Conservation (phyloP, 2,329 filamentous ascomycete genomes). For the Shiraia bambusicola region DNA sequence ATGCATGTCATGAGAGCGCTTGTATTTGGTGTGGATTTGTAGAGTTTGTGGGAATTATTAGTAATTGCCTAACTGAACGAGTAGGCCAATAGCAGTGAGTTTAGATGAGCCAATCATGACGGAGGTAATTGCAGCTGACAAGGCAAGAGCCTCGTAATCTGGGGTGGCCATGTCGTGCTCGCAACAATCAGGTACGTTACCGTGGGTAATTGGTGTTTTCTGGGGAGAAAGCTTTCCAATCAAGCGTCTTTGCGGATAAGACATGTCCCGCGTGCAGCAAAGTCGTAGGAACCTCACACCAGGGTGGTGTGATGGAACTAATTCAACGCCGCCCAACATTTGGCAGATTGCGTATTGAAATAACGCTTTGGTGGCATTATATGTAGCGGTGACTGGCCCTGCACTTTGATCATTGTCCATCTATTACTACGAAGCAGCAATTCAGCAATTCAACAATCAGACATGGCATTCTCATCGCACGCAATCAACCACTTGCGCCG, state of each 20-base stretch:
- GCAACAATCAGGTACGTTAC: background rate
- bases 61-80: background rate
- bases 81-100: too few relatives aligned
- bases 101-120: background rate
- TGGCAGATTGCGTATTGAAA: constrained; percentile 6
- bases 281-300: constrained; percentile 13
- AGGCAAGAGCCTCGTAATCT: background rate
- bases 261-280: constrained; percentile 4
- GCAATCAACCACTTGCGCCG: constrained; percentile 35
- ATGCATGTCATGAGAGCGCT: too few relatives aligned
- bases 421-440: too few relatives aligned
- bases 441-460: constrained; percentile 2
- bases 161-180: background rate
- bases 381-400: too few relatives aligned
- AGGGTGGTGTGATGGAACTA: constrained; percentile 26
- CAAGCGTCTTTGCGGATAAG: background rate
- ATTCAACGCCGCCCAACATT: constrained; percentile 2
- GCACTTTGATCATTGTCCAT: too few relatives aligned
- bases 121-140: background rate
- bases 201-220: too few relatives aligned
- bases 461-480: constrained; percentile 37
- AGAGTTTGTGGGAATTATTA: background rate
- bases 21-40: too few relatives aligned
- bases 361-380: background rate
- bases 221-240: background rate